Evolutionary conservation across 495 filamentous ascomycete genomes (phyloP).

Genomic region (Hypoxylon crocopeplum): DNA sequence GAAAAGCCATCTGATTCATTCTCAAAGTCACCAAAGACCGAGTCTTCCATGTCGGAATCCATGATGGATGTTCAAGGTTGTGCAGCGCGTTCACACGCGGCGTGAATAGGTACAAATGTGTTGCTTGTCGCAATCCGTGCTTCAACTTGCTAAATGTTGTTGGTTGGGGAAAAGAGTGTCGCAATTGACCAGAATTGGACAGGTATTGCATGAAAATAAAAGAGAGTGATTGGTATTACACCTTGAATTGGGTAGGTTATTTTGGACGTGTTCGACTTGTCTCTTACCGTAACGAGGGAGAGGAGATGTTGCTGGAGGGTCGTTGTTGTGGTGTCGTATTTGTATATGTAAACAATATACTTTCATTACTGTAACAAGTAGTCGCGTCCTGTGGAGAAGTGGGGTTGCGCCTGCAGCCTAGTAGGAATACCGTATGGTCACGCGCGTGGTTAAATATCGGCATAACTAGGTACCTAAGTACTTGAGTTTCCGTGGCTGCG

Average conservation of each 20-base stretch:
- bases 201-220: conserved; percentile 14
- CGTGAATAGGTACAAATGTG: not conserved
- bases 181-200: conserved; percentile 35
- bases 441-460: no score
- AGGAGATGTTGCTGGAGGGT: not conserved
- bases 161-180: conserved; percentile 6
- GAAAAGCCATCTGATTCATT: conserved; percentile 57
- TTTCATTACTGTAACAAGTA: conserved; percentile 21
- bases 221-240: not conserved
- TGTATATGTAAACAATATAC: conserved; percentile 33
- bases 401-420: no score
- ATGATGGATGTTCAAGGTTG: conserved; percentile 36
- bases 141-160: not conserved
- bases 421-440: no score
- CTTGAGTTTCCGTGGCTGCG: no score
- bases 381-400: conserved; percentile 29
- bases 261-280: not conserved
- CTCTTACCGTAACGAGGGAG: conserved; percentile 11
- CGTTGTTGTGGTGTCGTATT: conserved; percentile 17
- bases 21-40: conserved; percentile 62
- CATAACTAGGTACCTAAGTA: no score
- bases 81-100: conserved; percentile 17
- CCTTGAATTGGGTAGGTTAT: no score
- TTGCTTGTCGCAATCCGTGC: not conserved
- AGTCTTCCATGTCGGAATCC: conserved; percentile 64